Evolutionary conservation across 2,329 filamentous ascomycete genomes (phyloP).

Genomic region (Arthroderma uncinatum): DNA sequence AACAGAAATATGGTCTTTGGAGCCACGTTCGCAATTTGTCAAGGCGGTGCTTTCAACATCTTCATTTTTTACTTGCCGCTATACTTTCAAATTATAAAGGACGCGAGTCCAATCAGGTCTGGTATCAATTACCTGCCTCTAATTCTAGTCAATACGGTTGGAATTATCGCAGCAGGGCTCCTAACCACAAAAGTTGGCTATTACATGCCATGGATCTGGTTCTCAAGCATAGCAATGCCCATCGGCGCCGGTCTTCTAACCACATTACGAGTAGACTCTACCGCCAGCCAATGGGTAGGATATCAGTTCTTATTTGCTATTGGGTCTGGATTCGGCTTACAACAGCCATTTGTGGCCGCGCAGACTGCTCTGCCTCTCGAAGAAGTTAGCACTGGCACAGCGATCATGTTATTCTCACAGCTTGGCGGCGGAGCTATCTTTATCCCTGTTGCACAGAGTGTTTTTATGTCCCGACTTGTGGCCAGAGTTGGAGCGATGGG

Average conservation of each 20-base stretch:
- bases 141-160: slow-evolving; percentile 17
- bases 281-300: slow-evolving; percentile 20
- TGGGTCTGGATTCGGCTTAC: slow-evolving; percentile 25
- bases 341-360: slow-evolving; percentile 20
- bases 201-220: slow-evolving; percentile 28
- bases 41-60: slow-evolving; percentile 18
- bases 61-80: slow-evolving; percentile 26
- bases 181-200: slow-evolving; percentile 24
- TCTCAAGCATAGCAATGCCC: slow-evolving; percentile 24
- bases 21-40: slow-evolving; percentile 18
- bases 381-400: slow-evolving; percentile 22
- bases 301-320: slow-evolving; percentile 21
- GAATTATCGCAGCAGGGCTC: slow-evolving; percentile 25
- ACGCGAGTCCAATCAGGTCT: slow-evolving; percentile 20
- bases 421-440: slow-evolving; percentile 37
- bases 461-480: slow-evolving; percentile 41
- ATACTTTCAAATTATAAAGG: slow-evolving; percentile 29
- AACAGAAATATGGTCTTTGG: slow-evolving; percentile 22
- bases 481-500: neutral
- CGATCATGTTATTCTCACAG: slow-evolving; percentile 28
- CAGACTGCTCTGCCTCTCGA: slow-evolving; percentile 21
- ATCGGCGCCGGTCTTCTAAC: slow-evolving; percentile 27
- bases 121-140: slow-evolving; percentile 22
- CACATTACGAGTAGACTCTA: slow-evolving; percentile 19
- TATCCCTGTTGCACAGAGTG: slow-evolving; percentile 42